Conservation (phyloP, 441 rosid species). For the Biscutella auriculata region DNA sequence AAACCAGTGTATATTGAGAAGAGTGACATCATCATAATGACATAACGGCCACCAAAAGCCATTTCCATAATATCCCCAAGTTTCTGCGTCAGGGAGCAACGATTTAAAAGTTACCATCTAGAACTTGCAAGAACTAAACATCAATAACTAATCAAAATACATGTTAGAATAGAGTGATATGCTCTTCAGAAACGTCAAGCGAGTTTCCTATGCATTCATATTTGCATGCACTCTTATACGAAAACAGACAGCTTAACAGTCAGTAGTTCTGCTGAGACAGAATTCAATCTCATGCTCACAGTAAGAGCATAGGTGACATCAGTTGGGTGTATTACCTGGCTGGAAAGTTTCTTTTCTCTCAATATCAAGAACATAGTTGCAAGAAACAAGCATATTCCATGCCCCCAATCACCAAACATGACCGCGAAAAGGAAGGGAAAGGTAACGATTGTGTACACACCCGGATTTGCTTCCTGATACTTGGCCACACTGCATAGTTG, state of each 20-base stretch:
- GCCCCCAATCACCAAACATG: slow-evolving; percentile 99
- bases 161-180: neutral
- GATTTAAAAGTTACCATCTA: slow-evolving; percentile 7
- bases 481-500: slow-evolving; percentile 68
- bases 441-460: slow-evolving; percentile 65
- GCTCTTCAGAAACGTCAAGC: neutral
- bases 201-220: neutral
- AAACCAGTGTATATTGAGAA: slow-evolving; percentile 89
- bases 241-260: neutral
- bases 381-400: slow-evolving; percentile 85
- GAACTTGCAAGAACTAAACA: neutral
- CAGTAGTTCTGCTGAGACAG: neutral
- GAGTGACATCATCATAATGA: slow-evolving; percentile 79
- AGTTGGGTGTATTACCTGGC: slow-evolving; percentile 49
- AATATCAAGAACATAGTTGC: slow-evolving; percentile 36
- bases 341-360: slow-evolving; percentile 73
- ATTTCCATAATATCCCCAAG: slow-evolving; percentile 87
- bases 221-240: neutral
- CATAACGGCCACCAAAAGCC: slow-evolving; percentile 98
- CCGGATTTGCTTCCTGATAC: slow-evolving; percentile 94
- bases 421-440: slow-evolving; percentile 97
- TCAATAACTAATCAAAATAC: no score
- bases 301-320: neutral
- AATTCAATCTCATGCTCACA: neutral
- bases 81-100: slow-evolving; percentile 31